Percentiles rank a stretch among this genome's conserved stretches.
These are phyloP conservation scores for Termitomyces titanicus DNA, from an alignment of 768 basidiomycete genomes.

Conservation along the genomic window DNA sequence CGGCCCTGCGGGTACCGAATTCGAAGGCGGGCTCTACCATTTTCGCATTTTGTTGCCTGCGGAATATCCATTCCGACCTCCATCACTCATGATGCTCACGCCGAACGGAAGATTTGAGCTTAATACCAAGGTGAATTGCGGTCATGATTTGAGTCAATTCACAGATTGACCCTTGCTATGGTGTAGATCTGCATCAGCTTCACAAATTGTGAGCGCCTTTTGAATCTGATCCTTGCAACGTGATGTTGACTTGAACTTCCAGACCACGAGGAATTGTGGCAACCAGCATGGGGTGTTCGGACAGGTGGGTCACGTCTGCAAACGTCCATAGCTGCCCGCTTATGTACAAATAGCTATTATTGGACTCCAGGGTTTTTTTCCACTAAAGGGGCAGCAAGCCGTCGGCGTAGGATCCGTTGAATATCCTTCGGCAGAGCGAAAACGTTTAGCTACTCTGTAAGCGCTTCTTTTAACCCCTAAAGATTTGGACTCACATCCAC, in stretches of 20 bases:
- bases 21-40: conserved; percentile 94
- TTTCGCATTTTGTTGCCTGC: conserved; percentile 87
- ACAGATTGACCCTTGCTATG: conserved; percentile 1
- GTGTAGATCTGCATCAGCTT: conserved; percentile 88
- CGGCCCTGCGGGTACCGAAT: conserved; percentile 85
- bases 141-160: background rate
- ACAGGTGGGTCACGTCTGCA: conserved; percentile 56
- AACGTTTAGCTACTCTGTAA: conserved; percentile 72
- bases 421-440: conserved; percentile 69
- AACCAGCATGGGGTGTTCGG: conserved; percentile 97
- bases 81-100: conserved; percentile 93
- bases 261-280: conserved; percentile 98
- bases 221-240: conserved; percentile 1
- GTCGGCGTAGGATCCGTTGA: conserved; percentile 87
- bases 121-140: conserved; percentile 74
- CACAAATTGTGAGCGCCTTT: conserved; percentile 66
- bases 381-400: conserved; percentile 82
- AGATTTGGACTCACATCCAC: background rate
- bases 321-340: background rate
- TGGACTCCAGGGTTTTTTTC: conserved; percentile 86
- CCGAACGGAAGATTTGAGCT: conserved; percentile 97
- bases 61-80: conserved; percentile 95
- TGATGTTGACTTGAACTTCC: conserved; percentile 1
- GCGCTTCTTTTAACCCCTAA: conserved; percentile 24
- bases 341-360: conserved; percentile 59